phyloP scores from a whole-genome alignment of 148 eudicot genomes.

The Silene conica region DNA sequence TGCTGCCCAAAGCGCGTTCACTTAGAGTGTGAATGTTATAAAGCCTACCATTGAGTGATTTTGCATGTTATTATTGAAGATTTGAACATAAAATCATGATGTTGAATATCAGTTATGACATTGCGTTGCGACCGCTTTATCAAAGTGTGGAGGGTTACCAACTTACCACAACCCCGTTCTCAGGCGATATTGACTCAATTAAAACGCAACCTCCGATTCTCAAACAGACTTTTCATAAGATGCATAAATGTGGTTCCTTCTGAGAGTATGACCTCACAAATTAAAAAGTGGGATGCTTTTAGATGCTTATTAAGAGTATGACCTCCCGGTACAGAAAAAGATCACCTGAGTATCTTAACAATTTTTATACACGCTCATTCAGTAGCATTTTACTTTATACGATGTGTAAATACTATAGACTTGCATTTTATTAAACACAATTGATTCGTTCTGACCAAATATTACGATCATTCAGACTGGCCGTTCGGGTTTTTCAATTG shows the following conservation, averaged over 20 bases:
- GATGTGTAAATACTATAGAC: background rate
- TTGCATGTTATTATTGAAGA: too few relatives aligned
- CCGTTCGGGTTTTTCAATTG: constrained; percentile 74
- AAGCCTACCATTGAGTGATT: too few relatives aligned
- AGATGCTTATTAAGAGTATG: background rate
- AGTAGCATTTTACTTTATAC: background rate
- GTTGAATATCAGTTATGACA: too few relatives aligned
- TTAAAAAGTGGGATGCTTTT: background rate
- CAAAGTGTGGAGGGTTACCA: too few relatives aligned
- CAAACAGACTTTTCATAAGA: background rate
- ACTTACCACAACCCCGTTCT: too few relatives aligned
- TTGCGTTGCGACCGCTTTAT: too few relatives aligned
- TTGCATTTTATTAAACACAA: background rate
- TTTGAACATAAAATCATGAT: too few relatives aligned
- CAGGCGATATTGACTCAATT: too few relatives aligned
- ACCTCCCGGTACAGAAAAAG: background rate
- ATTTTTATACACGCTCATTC: background rate
- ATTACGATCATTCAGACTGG: constrained; percentile 39
- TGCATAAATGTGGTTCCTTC: background rate
- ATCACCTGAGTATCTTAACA: background rate
- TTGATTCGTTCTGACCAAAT: constrained; percentile 1
- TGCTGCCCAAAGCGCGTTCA: too few relatives aligned
- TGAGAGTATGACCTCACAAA: background rate
- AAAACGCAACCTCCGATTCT: too few relatives aligned
- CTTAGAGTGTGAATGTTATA: too few relatives aligned